A percentile compares a stretch with the other conserved stretches of the same genome.
These are phyloP conservation scores for Emydomyces testavorans DNA, from an alignment of 2,329 filamentous ascomycete genomes.

Conservation along the genomic window DNA sequence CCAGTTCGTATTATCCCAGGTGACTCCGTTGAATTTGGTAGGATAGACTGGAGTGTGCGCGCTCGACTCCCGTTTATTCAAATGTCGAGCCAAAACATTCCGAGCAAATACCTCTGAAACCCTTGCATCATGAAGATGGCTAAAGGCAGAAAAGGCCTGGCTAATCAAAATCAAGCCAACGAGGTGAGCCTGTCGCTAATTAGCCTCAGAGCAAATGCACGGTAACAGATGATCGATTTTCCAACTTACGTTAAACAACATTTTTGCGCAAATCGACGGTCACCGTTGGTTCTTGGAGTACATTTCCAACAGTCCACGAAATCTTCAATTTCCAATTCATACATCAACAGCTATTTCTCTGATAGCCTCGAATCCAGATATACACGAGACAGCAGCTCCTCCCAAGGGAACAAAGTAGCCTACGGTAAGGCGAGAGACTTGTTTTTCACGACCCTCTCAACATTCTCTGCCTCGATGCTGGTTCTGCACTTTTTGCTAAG, in stretches of 20 bases:
- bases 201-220: no score
- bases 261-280: not conserved
- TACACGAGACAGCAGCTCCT: not conserved
- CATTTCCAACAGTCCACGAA: no score
- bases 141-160: not conserved
- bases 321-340: no score
- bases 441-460: not conserved
- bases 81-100: conserved; percentile 6
- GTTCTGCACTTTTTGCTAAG: no score
- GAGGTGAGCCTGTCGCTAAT: not conserved
- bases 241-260: conserved; percentile 9
- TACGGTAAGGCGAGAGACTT: not conserved
- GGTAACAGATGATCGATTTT: not conserved
- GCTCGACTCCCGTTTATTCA: conserved; percentile 4
- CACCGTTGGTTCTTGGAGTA: no score
- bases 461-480: no score
- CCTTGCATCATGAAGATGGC: conserved; percentile 5
- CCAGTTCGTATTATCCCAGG: conserved; percentile 51
- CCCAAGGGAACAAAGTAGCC: not conserved
- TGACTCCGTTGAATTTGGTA: conserved; percentile 43
- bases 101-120: conserved; percentile 8
- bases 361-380: not conserved
- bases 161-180: conserved; percentile 9
- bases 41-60: conserved; percentile 28
- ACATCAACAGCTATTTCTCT: not conserved